phyloP scores from a whole-genome alignment of 208 protist genomes.

The Acanthamoeba healyi region DNA sequence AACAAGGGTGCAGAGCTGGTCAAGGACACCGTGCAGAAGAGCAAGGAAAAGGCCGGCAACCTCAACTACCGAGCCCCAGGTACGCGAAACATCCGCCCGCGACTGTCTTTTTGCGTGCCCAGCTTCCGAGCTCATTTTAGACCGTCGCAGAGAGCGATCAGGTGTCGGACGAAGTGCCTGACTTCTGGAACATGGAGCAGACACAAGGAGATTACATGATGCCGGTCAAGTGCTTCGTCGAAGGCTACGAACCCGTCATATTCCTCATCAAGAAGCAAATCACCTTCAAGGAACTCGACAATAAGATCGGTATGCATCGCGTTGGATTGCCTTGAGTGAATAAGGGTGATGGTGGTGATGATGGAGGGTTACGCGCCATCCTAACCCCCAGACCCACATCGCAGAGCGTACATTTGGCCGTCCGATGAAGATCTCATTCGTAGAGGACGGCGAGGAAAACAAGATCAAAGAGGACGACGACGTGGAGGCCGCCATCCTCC shows the following conservation, averaged over 20 bases:
- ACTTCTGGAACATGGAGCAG: conserved; percentile 36
- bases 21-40: conserved; percentile 16
- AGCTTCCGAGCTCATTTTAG: neutral
- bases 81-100: neutral
- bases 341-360: too few species aligned
- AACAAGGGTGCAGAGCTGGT: neutral
- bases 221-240: conserved; percentile 44
- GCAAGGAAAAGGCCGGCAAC: conserved; percentile 1
- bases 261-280: conserved; percentile 33
- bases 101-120: neutral
- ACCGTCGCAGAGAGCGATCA: neutral
- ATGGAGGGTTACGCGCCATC: too few species aligned
- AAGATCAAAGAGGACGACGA: conserved; percentile 32
- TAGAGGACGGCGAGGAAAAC: conserved; percentile 36
- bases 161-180: neutral
- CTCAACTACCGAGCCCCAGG: neutral
- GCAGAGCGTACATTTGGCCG: conserved; percentile 34
- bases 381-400: too few species aligned
- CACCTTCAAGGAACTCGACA: conserved; percentile 26
- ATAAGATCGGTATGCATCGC: neutral
- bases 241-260: conserved; percentile 44
- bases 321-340: too few species aligned
- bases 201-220: neutral
- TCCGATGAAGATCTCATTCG: neutral
- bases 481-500: conserved; percentile 31